phyloP scores from a whole-genome alignment of 2,329 filamentous ascomycete species.

The Colletotrichum sp. region DNA sequence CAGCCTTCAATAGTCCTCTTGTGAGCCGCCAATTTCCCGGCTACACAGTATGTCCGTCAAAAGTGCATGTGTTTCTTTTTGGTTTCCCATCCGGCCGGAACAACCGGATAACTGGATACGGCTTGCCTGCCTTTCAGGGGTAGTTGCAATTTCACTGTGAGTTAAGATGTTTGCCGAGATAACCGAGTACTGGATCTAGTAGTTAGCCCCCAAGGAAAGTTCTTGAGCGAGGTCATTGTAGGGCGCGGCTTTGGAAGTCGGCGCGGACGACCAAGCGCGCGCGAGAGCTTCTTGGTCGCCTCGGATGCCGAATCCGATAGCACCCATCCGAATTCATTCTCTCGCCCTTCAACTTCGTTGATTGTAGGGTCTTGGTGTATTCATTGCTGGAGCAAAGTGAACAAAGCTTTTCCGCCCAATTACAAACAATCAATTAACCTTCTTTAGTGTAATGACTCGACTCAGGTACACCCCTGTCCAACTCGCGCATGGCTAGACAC shows the following conservation, averaged over 20 bases:
- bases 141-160: neutral
- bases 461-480: neutral
- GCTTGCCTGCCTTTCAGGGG: neutral
- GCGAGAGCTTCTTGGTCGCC: neutral
- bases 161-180: neutral
- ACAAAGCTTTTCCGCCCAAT: neutral
- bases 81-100: neutral
- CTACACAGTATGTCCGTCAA: accelerated
- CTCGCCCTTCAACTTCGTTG: neutral
- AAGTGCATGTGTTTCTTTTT: neutral
- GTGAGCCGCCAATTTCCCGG: accelerated
- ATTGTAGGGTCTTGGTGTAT: accelerated
- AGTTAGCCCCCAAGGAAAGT: neutral
- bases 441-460: neutral
- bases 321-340: accelerated
- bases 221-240: neutral
- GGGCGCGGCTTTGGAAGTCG: neutral
- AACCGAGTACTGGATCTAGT: neutral
- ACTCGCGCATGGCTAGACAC: neutral
- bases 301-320: neutral
- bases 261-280: neutral
- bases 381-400: neutral
- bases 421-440: neutral
- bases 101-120: neutral
- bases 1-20: neutral